Evolutionary conservation across 306 rosid genomes (phyloP).

Genomic region (Bauhinia variegata): DNA sequence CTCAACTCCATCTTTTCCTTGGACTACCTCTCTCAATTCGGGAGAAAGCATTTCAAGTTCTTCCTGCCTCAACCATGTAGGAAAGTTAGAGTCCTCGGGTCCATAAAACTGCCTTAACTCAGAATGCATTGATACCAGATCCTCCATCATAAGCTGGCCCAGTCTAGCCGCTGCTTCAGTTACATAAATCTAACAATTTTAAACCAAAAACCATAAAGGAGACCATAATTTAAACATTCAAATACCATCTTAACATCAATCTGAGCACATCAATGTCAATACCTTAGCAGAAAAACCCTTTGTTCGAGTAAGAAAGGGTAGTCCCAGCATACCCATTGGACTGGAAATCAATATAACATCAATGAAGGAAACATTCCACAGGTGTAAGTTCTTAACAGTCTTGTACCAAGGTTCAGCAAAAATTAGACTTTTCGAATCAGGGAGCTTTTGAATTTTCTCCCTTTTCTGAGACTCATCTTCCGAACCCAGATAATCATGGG

Average conservation of each 20-base stretch:
- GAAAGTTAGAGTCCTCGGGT: conserved; percentile 52
- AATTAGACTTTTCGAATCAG: conserved; percentile 53
- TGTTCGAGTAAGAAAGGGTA: conserved; percentile 72
- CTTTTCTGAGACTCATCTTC: conserved; percentile 42
- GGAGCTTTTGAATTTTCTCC: conserved; percentile 57
- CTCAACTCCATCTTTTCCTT: conserved; percentile 74
- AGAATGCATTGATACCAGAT: conserved; percentile 76
- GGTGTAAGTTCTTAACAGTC: conserved; percentile 62
- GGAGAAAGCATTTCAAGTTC: conserved; percentile 62
- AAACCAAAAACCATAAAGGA: conserved; percentile 21
- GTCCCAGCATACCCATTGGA: conserved; percentile 89
- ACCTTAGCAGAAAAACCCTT: conserved; percentile 89
- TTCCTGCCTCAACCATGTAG: conserved; percentile 71
- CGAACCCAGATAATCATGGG: conserved; percentile 22
- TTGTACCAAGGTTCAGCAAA: conserved; percentile 81
- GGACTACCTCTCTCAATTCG: conserved; percentile 58
- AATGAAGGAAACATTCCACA: conserved; percentile 64
- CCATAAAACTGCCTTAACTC: conserved; percentile 85
- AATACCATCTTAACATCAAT: neutral
- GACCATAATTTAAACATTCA: neutral
- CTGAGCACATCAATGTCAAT: neutral
- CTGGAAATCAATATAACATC: conserved; percentile 78
- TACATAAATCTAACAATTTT: conserved; percentile 63
- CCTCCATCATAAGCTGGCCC: conserved; percentile 91
- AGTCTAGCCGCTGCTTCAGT: conserved; percentile 78